A percentile compares a stretch with the other conserved stretches of the same genome.
Evolutionary conservation across 495 filamentous ascomycete species (phyloP).

Genomic region (Xylaria scruposa): DNA sequence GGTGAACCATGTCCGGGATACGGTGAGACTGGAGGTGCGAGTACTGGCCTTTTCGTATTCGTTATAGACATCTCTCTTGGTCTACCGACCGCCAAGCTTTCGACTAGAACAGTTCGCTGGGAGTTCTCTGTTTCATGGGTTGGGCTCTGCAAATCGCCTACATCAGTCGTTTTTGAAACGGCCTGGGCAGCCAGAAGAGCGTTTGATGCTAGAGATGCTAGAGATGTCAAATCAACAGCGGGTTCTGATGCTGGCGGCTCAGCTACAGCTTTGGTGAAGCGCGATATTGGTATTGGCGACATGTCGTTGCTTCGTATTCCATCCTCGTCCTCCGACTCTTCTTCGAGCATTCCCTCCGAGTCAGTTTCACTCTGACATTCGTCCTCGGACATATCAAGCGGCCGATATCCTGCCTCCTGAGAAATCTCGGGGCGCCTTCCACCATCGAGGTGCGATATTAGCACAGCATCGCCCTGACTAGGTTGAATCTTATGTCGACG

Average conservation of each 20-base stretch:
- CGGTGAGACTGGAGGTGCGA: constrained; percentile 39
- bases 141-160: constrained; percentile 32
- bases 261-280: constrained; percentile 26
- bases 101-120: constrained; percentile 28
- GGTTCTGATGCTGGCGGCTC: constrained; percentile 25
- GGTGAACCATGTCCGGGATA: constrained; percentile 36
- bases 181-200: constrained; percentile 41
- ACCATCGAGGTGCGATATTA: constrained; percentile 59
- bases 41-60: constrained; percentile 35
- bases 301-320: constrained; percentile 41
- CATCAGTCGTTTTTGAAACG: constrained; percentile 36
- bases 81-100: constrained; percentile 25
- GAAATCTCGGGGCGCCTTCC: constrained; percentile 56
- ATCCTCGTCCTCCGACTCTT: constrained; percentile 38
- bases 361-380: constrained; percentile 37
- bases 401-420: constrained; percentile 45
- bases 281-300: constrained; percentile 36
- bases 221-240: constrained; percentile 46
- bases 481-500: constrained; percentile 49
- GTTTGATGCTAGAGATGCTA: constrained; percentile 51
- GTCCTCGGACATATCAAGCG: constrained; percentile 34
- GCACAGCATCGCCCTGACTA: constrained; percentile 60
- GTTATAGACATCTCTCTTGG: constrained; percentile 31
- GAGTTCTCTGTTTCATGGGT: constrained; percentile 31
- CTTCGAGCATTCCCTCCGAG: constrained; percentile 30